phyloP scores from a whole-genome alignment of 495 filamentous ascomycete genomes.

The Annulohypoxylon nitens region DNA sequence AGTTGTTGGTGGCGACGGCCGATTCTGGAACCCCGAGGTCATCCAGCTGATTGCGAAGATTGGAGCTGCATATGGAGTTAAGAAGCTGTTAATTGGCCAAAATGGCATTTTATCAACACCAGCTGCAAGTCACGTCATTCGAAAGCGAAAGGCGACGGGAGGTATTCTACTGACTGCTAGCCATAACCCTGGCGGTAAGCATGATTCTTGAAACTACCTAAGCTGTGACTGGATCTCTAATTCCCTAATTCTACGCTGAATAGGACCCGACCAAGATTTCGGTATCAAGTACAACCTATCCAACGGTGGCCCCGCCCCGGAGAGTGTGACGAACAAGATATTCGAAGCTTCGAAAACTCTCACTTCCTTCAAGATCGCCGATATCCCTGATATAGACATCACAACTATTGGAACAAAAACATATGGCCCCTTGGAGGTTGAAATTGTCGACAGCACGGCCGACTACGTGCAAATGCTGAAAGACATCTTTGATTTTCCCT shows the following conservation, averaged over 20 bases:
- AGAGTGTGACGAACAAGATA: conserved; percentile 97
- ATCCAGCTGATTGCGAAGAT: conserved; percentile 98
- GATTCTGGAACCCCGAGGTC: conserved; percentile 96
- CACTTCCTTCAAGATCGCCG: conserved; percentile 89
- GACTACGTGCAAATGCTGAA: conserved; percentile 97
- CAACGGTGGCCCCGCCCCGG: conserved; percentile 95
- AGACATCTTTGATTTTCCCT: conserved; percentile 95
- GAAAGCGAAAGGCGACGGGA: conserved; percentile 92
- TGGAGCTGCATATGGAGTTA: conserved; percentile 94
- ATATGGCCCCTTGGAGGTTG: conserved; percentile 89
- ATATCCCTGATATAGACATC: conserved; percentile 89
- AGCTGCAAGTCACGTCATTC: conserved; percentile 93
- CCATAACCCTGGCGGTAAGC: conserved; percentile 96
- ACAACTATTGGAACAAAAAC: conserved; percentile 82
- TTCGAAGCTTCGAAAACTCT: conserved; percentile 89
- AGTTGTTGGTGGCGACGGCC: conserved; percentile 97
- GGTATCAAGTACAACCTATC: conserved; percentile 99
- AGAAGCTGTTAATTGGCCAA: conserved; percentile 97
- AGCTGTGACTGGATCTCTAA: conserved; percentile 18
- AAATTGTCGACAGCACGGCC: conserved; percentile 90
- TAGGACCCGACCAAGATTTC: conserved; percentile 93
- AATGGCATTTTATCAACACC: conserved; percentile 96
- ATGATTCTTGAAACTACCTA: neutral
- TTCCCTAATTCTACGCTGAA: conserved; percentile 19
- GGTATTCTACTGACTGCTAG: conserved; percentile 97